Conservation (phyloP, 371 early-diverging fungal species). For the Syncephalastrum contaminatum region DNA sequence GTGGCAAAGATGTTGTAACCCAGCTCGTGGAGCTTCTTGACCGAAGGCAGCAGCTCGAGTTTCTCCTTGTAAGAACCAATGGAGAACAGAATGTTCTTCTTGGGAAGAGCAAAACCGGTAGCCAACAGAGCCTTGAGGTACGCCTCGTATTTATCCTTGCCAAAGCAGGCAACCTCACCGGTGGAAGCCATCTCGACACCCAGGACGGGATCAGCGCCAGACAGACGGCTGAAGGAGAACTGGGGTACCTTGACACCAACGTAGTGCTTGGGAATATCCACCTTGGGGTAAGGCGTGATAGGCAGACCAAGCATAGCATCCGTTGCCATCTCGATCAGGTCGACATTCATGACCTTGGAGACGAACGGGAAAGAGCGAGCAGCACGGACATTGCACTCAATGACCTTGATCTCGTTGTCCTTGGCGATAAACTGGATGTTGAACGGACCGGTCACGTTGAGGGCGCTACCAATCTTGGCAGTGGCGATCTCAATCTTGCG, state of each 20-base stretch:
- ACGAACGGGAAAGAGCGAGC: slow-evolving; percentile 95
- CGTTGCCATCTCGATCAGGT: slow-evolving; percentile 93
- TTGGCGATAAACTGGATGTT: slow-evolving; percentile 97
- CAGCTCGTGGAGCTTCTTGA: slow-evolving; percentile 73
- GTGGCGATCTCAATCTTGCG: slow-evolving; percentile 85
- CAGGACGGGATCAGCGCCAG: slow-evolving; percentile 94
- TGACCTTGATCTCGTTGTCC: slow-evolving; percentile 94
- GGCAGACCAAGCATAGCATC: slow-evolving; percentile 85
- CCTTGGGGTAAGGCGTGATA: slow-evolving; percentile 69
- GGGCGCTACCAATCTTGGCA: slow-evolving; percentile 84
- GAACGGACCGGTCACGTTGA: slow-evolving; percentile 96
- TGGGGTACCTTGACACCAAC: slow-evolving; percentile 96
- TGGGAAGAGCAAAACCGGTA: slow-evolving; percentile 87
- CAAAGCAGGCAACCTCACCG: slow-evolving; percentile 98
- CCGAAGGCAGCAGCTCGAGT: slow-evolving; percentile 85
- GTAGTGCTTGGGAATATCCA: slow-evolving; percentile 56
- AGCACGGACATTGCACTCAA: slow-evolving; percentile 96
- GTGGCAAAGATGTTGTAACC: slow-evolving; percentile 94
- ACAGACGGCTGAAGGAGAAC: slow-evolving; percentile 92
- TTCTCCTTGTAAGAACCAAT: slow-evolving; percentile 97
- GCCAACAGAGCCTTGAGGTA: slow-evolving; percentile 91
- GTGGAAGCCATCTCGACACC: slow-evolving; percentile 99
- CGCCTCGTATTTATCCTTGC: slow-evolving; percentile 94
- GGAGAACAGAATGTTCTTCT: slow-evolving; percentile 89
- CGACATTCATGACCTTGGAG: slow-evolving; percentile 87